Conservation (phyloP, 2,329 filamentous ascomycete species). For the Xylariaceae sp. region DNA sequence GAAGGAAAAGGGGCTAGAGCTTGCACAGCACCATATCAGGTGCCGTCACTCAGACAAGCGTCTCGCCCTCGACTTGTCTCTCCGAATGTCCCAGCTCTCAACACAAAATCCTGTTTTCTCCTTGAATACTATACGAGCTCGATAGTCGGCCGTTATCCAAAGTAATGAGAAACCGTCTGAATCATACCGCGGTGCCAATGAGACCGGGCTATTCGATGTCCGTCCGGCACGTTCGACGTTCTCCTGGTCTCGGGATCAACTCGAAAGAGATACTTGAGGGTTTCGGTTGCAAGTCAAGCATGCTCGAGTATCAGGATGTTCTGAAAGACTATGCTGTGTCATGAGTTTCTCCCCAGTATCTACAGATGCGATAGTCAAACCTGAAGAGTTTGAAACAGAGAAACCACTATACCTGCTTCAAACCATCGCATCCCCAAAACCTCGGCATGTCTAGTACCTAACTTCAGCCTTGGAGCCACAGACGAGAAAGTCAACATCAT, state of each 20-base stretch:
- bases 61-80: not conserved
- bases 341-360: not conserved
- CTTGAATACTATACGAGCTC: not conserved
- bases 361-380: too few species aligned
- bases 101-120: not conserved
- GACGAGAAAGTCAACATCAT: not conserved
- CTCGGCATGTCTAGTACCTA: not conserved
- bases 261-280: constrained; percentile 14
- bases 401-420: not conserved
- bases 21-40: not conserved
- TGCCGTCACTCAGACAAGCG: not conserved
- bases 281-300: not conserved
- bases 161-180: not conserved
- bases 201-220: not conserved
- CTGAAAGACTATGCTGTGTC: not conserved
- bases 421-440: not conserved
- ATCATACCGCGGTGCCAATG: not conserved
- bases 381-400: too few species aligned
- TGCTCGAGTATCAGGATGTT: not conserved
- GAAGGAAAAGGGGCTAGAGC: not conserved
- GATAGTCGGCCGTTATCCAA: not conserved
- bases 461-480: not conserved
- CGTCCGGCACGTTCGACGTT: not conserved
- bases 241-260: constrained; percentile 6
- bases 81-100: not conserved